Evolutionary conservation across 805 yeast species (phyloP).

Genomic region (Cyberlindnera maclurae): DNA sequence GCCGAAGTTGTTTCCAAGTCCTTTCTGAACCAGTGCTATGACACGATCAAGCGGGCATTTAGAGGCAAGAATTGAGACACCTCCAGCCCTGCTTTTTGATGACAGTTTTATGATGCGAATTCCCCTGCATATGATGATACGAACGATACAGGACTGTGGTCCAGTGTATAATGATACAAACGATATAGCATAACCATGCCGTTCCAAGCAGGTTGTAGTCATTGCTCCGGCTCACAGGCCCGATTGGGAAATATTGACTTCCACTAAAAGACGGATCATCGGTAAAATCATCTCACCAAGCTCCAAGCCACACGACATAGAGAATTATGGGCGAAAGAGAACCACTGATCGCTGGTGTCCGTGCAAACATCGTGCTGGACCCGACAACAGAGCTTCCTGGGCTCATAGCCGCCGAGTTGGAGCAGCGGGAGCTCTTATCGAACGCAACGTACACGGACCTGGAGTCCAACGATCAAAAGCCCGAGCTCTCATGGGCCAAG

Average conservation of each 20-base stretch:
- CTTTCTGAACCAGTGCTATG: slow-evolving; percentile 17
- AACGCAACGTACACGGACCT: slow-evolving; percentile 14
- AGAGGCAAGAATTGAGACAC: too few species aligned
- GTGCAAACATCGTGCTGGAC: slow-evolving; percentile 21
- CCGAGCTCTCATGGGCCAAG: slow-evolving; percentile 10
- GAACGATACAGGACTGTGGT: too few species aligned
- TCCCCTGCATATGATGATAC: too few species aligned
- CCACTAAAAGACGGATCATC: too few species aligned
- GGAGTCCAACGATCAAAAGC: slow-evolving; percentile 4
- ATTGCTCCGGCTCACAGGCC: too few species aligned
- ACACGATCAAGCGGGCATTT: slow-evolving; percentile 20
- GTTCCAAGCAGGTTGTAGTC: too few species aligned
- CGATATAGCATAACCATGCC: too few species aligned
- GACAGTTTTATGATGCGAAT: too few species aligned
- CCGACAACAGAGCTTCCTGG: slow-evolving; percentile 29
- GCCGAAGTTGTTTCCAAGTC: slow-evolving; percentile 23
- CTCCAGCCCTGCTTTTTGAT: too few species aligned
- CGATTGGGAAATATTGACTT: not conserved
- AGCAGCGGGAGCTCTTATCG: slow-evolving; percentile 22
- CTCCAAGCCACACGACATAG: not conserved
- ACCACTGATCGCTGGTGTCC: slow-evolving; percentile 17
- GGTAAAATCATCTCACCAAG: too few species aligned
- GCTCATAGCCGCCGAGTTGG: slow-evolving; percentile 27
- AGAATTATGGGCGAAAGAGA: slow-evolving; percentile 14
- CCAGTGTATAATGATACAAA: too few species aligned